Conservation (phyloP, 1,139 yeast genomes). For the Candida sojae region DNA sequence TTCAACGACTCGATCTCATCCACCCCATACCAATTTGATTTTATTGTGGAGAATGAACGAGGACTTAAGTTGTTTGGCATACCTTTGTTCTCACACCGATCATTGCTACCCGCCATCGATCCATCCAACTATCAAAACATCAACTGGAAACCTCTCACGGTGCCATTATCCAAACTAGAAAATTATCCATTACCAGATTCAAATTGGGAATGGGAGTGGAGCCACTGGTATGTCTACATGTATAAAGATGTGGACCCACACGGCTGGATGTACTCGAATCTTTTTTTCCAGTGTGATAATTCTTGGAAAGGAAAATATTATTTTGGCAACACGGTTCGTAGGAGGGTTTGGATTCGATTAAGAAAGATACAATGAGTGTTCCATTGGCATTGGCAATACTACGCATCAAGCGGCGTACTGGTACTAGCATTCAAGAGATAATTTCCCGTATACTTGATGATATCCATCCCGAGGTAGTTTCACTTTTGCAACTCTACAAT, state of each 20-base stretch:
- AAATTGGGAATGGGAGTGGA: slow-evolving; percentile 75
- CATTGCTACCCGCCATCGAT: slow-evolving; percentile 60
- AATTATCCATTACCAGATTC: slow-evolving; percentile 65
- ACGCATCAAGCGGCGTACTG: slow-evolving; percentile 3
- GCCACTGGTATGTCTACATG: slow-evolving; percentile 73
- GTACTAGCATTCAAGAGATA: slow-evolving; percentile 3
- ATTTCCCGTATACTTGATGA: slow-evolving; percentile 7
- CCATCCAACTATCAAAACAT: slow-evolving; percentile 51
- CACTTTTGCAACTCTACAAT: slow-evolving; percentile 5
- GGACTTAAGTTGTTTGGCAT: slow-evolving; percentile 68
- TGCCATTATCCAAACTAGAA: slow-evolving; percentile 32
- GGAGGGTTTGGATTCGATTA: slow-evolving; percentile 60
- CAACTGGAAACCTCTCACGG: slow-evolving; percentile 26
- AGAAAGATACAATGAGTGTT: slow-evolving; percentile 10
- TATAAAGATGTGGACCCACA: slow-evolving; percentile 70
- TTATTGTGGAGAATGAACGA: slow-evolving; percentile 67
- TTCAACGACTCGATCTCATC: slow-evolving; percentile 8
- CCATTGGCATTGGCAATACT: slow-evolving; percentile 17
- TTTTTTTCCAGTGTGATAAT: slow-evolving; percentile 41
- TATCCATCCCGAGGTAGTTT: slow-evolving; percentile 9
- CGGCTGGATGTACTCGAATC: slow-evolving; percentile 69
- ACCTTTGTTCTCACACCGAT: slow-evolving; percentile 56
- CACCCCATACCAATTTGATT: slow-evolving; percentile 29
- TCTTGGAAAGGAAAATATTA: slow-evolving; percentile 64
- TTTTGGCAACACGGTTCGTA: slow-evolving; percentile 56